Conservation (phyloP, 1,139 yeast genomes). For the Taiozyma sp. region DNA sequence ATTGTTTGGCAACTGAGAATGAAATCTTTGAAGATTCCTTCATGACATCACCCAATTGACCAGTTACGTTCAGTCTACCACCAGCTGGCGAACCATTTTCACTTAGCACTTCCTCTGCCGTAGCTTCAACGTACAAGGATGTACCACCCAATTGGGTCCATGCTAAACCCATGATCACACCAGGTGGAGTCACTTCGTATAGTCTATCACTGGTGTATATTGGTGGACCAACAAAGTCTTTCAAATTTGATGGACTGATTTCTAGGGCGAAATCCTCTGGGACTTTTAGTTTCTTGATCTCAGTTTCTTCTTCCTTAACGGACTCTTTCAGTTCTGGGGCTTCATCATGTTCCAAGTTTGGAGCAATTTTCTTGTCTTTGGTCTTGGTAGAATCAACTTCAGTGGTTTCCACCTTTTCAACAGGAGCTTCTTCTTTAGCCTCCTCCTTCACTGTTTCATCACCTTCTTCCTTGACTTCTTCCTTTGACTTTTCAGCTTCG, state of each 20-base stretch:
- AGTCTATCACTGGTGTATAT: constrained; percentile 76
- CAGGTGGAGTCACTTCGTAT: constrained; percentile 81
- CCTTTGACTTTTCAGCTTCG: constrained; percentile 22
- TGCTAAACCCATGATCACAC: constrained; percentile 96
- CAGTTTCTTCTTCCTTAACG: constrained; percentile 25
- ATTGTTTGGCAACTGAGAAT: constrained; percentile 77
- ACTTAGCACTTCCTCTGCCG: constrained; percentile 73
- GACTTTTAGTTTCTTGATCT: constrained; percentile 40
- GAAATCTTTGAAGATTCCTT: constrained; percentile 93
- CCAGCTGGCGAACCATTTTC: constrained; percentile 54
- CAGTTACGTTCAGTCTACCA: constrained; percentile 66
- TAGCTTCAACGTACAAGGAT: constrained; percentile 90
- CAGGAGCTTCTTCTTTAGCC: constrained; percentile 14
- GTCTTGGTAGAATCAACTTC: constrained; percentile 3
- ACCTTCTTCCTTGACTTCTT: constrained; percentile 11
- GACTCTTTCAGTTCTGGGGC: constrained; percentile 25
- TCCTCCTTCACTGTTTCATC: constrained; percentile 14
- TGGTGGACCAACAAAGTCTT: constrained; percentile 93
- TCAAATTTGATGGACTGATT: constrained; percentile 60
- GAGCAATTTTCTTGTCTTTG: constrained; percentile 15
- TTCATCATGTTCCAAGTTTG: constrained; percentile 25
- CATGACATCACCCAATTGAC: constrained; percentile 96
- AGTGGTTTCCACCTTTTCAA: constrained; percentile 5
- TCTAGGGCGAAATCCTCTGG: constrained; percentile 62
- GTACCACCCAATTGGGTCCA: constrained; percentile 93